These are phyloP conservation scores for Exophiala dermatitidis DNA, from an alignment of 2,329 filamentous ascomycete genomes.

Conservation along the genomic window DNA sequence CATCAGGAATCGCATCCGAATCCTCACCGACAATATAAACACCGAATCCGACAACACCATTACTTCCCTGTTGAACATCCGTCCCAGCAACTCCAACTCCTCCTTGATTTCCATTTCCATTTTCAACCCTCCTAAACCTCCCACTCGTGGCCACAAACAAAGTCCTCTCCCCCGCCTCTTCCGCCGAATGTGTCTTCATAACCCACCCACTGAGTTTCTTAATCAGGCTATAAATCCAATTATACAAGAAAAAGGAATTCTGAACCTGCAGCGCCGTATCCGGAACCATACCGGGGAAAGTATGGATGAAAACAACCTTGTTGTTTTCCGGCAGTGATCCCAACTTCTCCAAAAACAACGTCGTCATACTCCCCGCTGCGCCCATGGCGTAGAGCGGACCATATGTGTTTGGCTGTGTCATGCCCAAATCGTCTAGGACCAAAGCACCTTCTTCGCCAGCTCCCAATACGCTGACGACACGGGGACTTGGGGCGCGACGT, in stretches of 20 bases:
- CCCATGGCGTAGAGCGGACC: slow-evolving; percentile 36
- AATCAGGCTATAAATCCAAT: slow-evolving; percentile 4
- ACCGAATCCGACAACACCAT: slow-evolving; percentile 25
- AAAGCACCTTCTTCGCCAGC: slow-evolving; percentile 48
- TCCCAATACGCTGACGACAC: slow-evolving; percentile 51
- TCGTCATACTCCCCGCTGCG: slow-evolving; percentile 46
- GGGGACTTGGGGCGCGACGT: slow-evolving; percentile 25
- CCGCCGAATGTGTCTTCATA: slow-evolving; percentile 3
- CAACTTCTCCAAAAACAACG: slow-evolving; percentile 45
- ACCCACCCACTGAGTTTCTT: slow-evolving; percentile 20
- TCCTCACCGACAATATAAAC: slow-evolving; percentile 30
- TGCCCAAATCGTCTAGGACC: slow-evolving; percentile 42
- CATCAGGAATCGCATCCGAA: slow-evolving; percentile 25
- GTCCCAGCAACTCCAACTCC: slow-evolving; percentile 9
- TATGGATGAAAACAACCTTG: slow-evolving; percentile 44
- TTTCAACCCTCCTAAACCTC: slow-evolving; percentile 27
- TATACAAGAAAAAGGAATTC: neutral
- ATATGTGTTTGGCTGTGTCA: slow-evolving; percentile 31
- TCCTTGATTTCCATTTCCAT: neutral
- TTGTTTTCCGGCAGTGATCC: slow-evolving; percentile 38
- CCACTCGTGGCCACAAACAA: slow-evolving; percentile 37
- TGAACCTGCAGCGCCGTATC: slow-evolving; percentile 34
- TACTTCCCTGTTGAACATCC: slow-evolving; percentile 25
- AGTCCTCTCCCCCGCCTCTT: slow-evolving; percentile 43
- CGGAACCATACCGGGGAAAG: slow-evolving; percentile 43